Base-by-base conservation (phyloP, 2,329 filamentous ascomycete species). In the Samsoniella hepiali region DNA sequence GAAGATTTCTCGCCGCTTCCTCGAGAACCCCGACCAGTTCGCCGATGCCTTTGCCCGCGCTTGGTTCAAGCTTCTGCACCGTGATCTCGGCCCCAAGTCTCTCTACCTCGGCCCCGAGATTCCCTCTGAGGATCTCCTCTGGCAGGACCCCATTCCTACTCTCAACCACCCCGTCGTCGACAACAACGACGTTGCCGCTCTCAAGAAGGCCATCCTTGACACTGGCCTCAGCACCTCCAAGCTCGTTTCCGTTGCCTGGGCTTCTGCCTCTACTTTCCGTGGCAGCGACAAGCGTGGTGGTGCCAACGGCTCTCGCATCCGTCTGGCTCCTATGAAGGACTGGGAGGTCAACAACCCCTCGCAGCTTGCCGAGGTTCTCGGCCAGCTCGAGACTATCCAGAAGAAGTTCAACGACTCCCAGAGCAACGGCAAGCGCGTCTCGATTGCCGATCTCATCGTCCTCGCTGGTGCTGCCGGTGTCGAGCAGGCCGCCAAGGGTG, bases 51-150 rank as follows among this genome's bases (percentile, higher is more conserved):
- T 93, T 71, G 81, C 83, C 29, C 84, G 85, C 57, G 90, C 90
- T 15, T 93, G 90, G 90, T 93, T 91, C 84, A 93, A 93, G 85
- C 84, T 93, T 49, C 81, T 90, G 40, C 90, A 93, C 79, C 89
- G 90, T 78, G 90, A 93, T 74, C 84, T 93, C 78, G 90, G 90
- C 17, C 90, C 90, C 50, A 80, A 84, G 61, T 73, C 82, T 31
- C 88, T 88, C 72, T 93, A 90, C 81, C 71, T 92, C 54, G 90
- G 90, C 36, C 90, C 90, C 1, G 90, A 93, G 76, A 80, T 91
- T 22, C 89, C 90, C 55, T 78, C 81, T 60, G 88, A 93, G 80
- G 79, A 81, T 13, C 80, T 89, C n/a, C 71, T 86, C 70, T 93
- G 90, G 90, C 88, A 93, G 72, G 90, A 93, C 71, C 88, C 88